A percentile compares a stretch with the other conserved stretches of the same genome.
phyloP scores from a whole-genome alignment of 495 filamentous ascomycete genomes.

The Ramalina peruviana region DNA sequence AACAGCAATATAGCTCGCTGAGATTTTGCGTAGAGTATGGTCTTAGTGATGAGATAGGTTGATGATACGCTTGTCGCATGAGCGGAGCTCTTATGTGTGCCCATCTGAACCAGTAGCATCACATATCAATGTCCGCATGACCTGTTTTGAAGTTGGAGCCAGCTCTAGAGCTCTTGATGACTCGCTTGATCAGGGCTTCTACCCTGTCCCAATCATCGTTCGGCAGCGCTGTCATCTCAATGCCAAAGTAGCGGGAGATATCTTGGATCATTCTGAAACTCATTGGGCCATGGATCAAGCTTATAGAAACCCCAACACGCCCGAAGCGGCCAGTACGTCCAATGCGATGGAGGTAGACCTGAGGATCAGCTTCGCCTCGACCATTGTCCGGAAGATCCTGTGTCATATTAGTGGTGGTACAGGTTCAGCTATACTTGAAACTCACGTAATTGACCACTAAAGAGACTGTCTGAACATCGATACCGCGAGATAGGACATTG shows the following conservation, averaged over 20 bases:
- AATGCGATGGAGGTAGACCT: conserved; percentile 97
- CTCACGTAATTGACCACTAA: conserved; percentile 90
- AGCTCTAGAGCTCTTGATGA: conserved; percentile 69
- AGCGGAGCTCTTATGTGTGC: too few relatives aligned
- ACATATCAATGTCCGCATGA: conserved; percentile 6
- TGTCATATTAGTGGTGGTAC: neutral
- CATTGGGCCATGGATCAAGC: conserved; percentile 68
- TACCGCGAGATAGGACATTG: conserved; percentile 91
- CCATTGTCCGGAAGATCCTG: conserved; percentile 43
- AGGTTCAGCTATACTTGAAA: neutral
- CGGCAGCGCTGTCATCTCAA: conserved; percentile 42
- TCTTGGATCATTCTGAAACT: conserved; percentile 61
- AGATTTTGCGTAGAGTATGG: too few relatives aligned
- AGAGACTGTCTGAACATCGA: conserved; percentile 91
- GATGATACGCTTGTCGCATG: too few relatives aligned
- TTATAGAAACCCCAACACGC: conserved; percentile 89
- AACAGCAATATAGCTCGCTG: too few relatives aligned
- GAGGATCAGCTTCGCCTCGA: conserved; percentile 49
- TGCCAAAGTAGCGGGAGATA: conserved; percentile 60
- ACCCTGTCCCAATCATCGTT: conserved; percentile 73
- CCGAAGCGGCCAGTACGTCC: conserved; percentile 95
- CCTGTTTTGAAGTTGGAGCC: conserved; percentile 37
- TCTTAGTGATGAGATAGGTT: too few relatives aligned
- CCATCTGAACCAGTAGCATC: conserved; percentile 1
- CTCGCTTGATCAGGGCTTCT: conserved; percentile 64